Conservation (phyloP, 331 rosid genomes). For the Spiraea crenata region DNA sequence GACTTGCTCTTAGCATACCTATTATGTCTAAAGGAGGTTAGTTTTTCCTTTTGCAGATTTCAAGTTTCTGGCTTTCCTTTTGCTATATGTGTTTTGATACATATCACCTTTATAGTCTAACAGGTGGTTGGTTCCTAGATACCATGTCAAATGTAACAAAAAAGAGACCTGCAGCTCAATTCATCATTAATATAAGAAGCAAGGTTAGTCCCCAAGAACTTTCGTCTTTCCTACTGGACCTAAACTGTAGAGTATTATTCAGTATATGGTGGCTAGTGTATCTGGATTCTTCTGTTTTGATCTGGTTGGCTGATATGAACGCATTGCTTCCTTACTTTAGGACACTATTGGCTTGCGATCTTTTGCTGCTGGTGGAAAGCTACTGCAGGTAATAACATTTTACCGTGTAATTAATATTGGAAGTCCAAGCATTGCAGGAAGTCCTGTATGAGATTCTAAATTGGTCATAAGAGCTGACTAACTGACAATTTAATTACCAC, state of each 20-base stretch:
- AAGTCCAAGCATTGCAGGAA: not conserved
- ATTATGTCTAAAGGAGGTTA: too few relatives aligned
- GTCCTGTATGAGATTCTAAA: constrained; percentile 7
- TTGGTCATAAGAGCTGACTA: constrained; percentile 1
- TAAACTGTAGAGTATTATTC: constrained; percentile 4
- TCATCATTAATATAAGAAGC: constrained; percentile 77
- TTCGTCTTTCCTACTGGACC: constrained; percentile 13
- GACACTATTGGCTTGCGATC: constrained; percentile 95
- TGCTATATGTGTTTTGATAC: too few relatives aligned
- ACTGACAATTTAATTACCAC: constrained; percentile 12
- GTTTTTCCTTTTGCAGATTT: too few relatives aligned
- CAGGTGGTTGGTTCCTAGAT: constrained; percentile 98
- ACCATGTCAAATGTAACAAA: constrained; percentile 76
- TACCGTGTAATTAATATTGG: not conserved
- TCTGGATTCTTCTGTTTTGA: not conserved
- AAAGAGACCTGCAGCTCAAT: constrained; percentile 99
- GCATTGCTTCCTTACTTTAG: constrained; percentile 42
- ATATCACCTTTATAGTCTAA: too few relatives aligned
- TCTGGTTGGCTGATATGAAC: constrained; percentile 35
- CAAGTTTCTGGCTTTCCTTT: too few relatives aligned
- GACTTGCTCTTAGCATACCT: too few relatives aligned
- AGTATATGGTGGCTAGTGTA: constrained; percentile 21
- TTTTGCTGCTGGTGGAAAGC: constrained; percentile 94
- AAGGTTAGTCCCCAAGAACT: constrained; percentile 57
- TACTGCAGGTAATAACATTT: constrained; percentile 68